Conservation (phyloP, 1,284 basidiomycete genomes). For the Trichosporon sp. region DNA sequence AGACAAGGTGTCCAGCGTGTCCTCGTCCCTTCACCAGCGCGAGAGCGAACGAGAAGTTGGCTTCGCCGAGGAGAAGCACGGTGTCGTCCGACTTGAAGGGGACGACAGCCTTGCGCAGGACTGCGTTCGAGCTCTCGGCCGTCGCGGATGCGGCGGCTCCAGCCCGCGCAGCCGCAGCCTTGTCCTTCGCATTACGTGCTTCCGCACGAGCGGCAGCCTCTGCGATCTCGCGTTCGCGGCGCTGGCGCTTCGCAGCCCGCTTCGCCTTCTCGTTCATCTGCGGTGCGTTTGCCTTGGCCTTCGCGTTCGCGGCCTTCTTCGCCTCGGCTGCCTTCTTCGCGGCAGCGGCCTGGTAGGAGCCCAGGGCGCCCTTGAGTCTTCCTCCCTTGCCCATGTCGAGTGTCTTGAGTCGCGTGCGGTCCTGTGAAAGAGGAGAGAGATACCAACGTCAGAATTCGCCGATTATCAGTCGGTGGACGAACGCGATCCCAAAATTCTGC, state of each 20-base stretch:
- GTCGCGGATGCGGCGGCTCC: not conserved
- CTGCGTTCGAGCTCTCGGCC: not conserved
- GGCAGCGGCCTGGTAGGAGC: slow-evolving; percentile 23
- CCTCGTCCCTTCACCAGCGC: slow-evolving; percentile 60
- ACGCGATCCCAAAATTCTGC: not conserved
- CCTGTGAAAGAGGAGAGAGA: not conserved
- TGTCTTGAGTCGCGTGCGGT: not conserved
- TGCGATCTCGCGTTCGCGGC: slow-evolving; percentile 6
- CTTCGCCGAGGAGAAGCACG: slow-evolving; percentile 86
- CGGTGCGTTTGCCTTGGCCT: slow-evolving; percentile 17
- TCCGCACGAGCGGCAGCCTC: not conserved
- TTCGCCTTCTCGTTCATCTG: slow-evolving; percentile 23
- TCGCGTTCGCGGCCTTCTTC: slow-evolving; percentile 4
- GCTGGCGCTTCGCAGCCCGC: slow-evolving; percentile 26
- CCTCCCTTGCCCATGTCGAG: slow-evolving; percentile 19
- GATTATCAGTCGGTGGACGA: not conserved
- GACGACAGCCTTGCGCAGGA: slow-evolving; percentile 39
- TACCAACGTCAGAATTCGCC: not conserved
- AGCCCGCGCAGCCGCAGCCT: not conserved
- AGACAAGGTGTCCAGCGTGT: slow-evolving; percentile 64
- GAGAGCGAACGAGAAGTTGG: slow-evolving; percentile 87
- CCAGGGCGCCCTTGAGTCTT: slow-evolving; percentile 30
- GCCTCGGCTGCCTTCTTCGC: slow-evolving; percentile 19
- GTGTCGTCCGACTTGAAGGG: slow-evolving; percentile 71
- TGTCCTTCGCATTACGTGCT: slow-evolving; percentile 5